Conservation (phyloP, 2,329 filamentous ascomycete species). For the Monilinia fructicola region DNA sequence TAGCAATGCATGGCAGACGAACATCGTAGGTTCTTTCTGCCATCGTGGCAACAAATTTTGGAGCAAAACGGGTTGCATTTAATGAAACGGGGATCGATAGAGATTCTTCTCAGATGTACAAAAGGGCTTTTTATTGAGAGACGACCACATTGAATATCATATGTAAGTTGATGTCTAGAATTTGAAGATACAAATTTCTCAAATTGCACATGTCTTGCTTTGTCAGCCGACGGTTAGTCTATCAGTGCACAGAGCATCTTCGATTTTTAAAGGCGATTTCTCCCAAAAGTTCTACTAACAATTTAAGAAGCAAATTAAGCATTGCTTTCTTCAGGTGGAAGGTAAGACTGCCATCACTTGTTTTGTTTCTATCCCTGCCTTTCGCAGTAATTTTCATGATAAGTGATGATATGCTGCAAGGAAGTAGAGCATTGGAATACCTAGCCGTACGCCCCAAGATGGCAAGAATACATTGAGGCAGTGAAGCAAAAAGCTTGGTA, state of each 20-base stretch:
- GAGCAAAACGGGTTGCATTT: not conserved
- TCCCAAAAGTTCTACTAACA: too few species aligned
- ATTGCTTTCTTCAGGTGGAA: too few species aligned
- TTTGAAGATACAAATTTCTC: not conserved
- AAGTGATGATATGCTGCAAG: too few species aligned
- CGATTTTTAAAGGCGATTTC: too few species aligned
- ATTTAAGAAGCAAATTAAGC: too few species aligned
- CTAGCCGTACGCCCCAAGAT: not conserved
- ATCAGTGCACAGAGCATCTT: not conserved
- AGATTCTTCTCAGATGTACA: not conserved
- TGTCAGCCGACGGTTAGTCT: not conserved
- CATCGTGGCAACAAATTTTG: slow-evolving; percentile 14
- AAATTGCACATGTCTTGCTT: not conserved
- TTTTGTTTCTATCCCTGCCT: too few species aligned
- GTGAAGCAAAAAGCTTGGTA: not conserved
- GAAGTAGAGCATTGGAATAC: not conserved
- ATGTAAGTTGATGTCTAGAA: slow-evolving; percentile 1
- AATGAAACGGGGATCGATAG: not conserved
- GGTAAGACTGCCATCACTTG: too few species aligned
- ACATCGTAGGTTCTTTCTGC: slow-evolving; percentile 30
- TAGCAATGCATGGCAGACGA: not conserved
- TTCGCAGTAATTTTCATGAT: too few species aligned
- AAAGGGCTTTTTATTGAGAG: not conserved
- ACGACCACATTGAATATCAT: slow-evolving; percentile 5
- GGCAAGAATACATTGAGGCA: not conserved